Evolutionary conservation across 768 basidiomycete genomes (phyloP).

Genomic region (Naganishia vaughanmartiniae): DNA sequence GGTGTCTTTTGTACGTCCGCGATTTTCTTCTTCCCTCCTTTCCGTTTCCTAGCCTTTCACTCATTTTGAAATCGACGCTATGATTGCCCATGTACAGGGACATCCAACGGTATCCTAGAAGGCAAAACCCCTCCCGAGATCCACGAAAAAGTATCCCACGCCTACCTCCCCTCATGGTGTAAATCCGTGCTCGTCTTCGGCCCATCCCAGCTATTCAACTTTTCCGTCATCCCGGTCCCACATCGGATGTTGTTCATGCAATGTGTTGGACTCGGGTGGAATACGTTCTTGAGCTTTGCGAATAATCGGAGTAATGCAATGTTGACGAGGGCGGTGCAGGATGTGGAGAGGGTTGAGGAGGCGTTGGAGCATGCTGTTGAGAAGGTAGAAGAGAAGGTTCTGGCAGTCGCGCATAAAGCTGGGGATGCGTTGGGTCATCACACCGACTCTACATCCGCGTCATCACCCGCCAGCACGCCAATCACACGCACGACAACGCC

Average conservation of each 20-base stretch:
- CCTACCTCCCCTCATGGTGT: constrained; percentile 22
- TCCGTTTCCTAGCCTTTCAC: neutral
- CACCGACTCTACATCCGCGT: neutral
- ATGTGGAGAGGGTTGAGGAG: constrained; percentile 13
- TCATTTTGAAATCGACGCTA: neutral
- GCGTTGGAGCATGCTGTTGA: constrained; percentile 15
- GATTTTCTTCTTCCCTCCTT: neutral
- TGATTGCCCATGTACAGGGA: constrained; percentile 38
- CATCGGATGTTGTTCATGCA: constrained; percentile 45
- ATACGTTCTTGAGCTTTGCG: constrained; percentile 47
- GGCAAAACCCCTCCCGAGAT: constrained; percentile 41
- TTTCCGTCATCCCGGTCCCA: constrained; percentile 43
- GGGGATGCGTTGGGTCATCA: too few species aligned
- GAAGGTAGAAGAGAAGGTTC: constrained; percentile 5
- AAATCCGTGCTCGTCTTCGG: constrained; percentile 28
- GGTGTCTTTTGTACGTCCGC: constrained; percentile 27
- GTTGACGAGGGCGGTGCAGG: neutral
- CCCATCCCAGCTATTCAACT: constrained; percentile 48
- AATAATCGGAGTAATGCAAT: constrained; percentile 36
- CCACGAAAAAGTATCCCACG: constrained; percentile 38
- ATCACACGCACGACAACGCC: neutral
- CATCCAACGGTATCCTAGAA: constrained; percentile 42
- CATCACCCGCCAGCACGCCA: neutral
- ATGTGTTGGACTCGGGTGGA: constrained; percentile 43
- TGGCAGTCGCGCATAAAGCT: constrained; percentile 8